Conservation (phyloP, 2,329 filamentous ascomycete species). For the Cryphonectria nitschkei region DNA sequence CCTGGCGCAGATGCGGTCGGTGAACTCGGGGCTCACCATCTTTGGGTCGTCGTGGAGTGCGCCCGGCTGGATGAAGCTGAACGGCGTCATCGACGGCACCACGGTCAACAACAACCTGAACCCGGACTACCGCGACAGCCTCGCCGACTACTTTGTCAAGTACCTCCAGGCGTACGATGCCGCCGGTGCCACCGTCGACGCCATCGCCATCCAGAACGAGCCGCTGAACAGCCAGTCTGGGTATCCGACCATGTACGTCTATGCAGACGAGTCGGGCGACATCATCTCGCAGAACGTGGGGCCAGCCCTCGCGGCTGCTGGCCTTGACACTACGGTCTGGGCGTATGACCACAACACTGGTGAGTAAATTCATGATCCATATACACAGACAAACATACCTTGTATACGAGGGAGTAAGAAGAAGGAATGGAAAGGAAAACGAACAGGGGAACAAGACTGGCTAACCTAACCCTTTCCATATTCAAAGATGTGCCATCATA, state of each 20-base stretch:
- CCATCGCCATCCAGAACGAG: slow-evolving; percentile 51
- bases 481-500: slow-evolving; percentile 39
- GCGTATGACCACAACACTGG: slow-evolving; percentile 46
- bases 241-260: slow-evolving; percentile 46
- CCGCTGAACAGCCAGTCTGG: slow-evolving; percentile 44
- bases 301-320: slow-evolving; percentile 43
- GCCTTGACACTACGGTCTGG: slow-evolving; percentile 50
- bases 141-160: slow-evolving; percentile 46
- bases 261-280: slow-evolving; percentile 41
- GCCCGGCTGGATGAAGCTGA: slow-evolving; percentile 48
- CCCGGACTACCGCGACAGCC: slow-evolving; percentile 40
- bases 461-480: background rate
- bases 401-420: too few species aligned
- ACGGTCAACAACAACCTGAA: slow-evolving; percentile 45
- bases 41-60: slow-evolving; percentile 46
- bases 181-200: slow-evolving; percentile 43
- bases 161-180: slow-evolving; percentile 45
- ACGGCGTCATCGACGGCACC: slow-evolving; percentile 40
- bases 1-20: slow-evolving; percentile 41
- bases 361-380: slow-evolving; percentile 20
- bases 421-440: too few species aligned
- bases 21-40: slow-evolving; percentile 42
- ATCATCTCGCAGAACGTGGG: slow-evolving; percentile 45
- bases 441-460: background rate
- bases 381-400: background rate